phyloP scores from a whole-genome alignment of 2,329 filamentous ascomycete genomes.

The Cercospora sojina region DNA sequence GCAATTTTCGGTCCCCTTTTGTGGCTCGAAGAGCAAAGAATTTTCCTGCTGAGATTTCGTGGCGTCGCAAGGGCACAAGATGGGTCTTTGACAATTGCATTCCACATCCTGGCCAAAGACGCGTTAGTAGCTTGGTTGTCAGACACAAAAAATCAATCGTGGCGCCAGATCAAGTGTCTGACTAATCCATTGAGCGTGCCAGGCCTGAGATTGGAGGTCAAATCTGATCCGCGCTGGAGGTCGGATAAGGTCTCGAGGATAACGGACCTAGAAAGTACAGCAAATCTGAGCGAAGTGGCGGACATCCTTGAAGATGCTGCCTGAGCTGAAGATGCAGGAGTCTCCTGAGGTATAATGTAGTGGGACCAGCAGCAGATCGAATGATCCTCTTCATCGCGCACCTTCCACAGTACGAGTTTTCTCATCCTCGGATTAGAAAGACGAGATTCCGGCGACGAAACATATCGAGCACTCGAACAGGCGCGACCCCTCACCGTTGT shows the following conservation, averaged over 20 bases:
- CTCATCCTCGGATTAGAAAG: neutral
- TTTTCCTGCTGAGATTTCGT: neutral
- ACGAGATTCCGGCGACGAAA: neutral
- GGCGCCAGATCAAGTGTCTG: neutral
- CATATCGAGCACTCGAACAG: neutral
- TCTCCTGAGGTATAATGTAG: neutral
- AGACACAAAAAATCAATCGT: neutral
- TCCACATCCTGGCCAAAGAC: neutral
- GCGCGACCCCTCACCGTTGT: neutral
- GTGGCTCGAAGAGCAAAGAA: neutral
- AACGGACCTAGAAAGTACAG: neutral
- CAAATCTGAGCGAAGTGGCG: neutral
- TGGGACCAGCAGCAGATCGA: neutral
- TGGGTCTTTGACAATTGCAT: neutral
- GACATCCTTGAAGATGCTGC: neutral
- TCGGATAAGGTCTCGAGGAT: neutral
- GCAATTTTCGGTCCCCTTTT: neutral
- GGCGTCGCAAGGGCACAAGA: neutral
- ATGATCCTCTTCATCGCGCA: neutral
- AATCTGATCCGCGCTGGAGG: neutral
- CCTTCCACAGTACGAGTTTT: neutral
- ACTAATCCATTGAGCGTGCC: neutral
- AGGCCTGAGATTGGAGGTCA: neutral
- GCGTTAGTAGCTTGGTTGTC: neutral
- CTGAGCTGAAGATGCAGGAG: neutral